These are phyloP conservation scores for Stachybotrys chartarum DNA, from an alignment of 2,329 filamentous ascomycete species.

Conservation along the genomic window DNA sequence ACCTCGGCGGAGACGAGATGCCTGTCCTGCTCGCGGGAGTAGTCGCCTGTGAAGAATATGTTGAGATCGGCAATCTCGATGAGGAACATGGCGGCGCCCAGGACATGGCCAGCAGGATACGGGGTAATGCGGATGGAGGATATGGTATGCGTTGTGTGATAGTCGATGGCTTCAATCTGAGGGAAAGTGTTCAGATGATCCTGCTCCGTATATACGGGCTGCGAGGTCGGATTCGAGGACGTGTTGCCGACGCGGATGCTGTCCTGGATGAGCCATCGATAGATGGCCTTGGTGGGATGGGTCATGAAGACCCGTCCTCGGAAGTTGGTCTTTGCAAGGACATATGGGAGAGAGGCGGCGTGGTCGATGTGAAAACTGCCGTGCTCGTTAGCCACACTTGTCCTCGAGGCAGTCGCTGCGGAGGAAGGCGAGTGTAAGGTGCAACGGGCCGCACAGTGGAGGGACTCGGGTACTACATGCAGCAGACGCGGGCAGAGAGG, in stretches of 20 bases:
- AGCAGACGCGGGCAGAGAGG: conserved; percentile 15
- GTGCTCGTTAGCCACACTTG: conserved; percentile 15
- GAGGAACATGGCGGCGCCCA: conserved; percentile 96
- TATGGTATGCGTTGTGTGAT: conserved; percentile 95
- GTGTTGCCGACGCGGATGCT: conserved; percentile 82
- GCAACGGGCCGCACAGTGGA: neutral
- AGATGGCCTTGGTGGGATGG: conserved; percentile 97
- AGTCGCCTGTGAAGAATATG: conserved; percentile 96
- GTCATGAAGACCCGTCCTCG: conserved; percentile 97
- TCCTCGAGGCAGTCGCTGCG: conserved; percentile 2
- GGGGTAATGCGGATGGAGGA: conserved; percentile 95
- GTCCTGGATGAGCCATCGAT: conserved; percentile 99
- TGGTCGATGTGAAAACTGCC: conserved; percentile 94
- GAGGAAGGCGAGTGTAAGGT: conserved; percentile 1
- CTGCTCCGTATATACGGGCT: conserved; percentile 88
- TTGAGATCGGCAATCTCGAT: conserved; percentile 96
- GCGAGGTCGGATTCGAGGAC: conserved; percentile 53
- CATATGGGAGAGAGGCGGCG: conserved; percentile 96
- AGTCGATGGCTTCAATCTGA: conserved; percentile 94
- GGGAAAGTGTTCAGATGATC: conserved; percentile 92
- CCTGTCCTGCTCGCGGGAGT: conserved; percentile 89
- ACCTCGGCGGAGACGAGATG: conserved; percentile 93
- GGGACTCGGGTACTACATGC: conserved; percentile 1
- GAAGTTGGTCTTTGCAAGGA: conserved; percentile 97
- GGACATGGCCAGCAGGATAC: conserved; percentile 94